Evolutionary conservation across 352 stramenopile genomes (phyloP).

Genomic region (Phytophthora sp.): DNA sequence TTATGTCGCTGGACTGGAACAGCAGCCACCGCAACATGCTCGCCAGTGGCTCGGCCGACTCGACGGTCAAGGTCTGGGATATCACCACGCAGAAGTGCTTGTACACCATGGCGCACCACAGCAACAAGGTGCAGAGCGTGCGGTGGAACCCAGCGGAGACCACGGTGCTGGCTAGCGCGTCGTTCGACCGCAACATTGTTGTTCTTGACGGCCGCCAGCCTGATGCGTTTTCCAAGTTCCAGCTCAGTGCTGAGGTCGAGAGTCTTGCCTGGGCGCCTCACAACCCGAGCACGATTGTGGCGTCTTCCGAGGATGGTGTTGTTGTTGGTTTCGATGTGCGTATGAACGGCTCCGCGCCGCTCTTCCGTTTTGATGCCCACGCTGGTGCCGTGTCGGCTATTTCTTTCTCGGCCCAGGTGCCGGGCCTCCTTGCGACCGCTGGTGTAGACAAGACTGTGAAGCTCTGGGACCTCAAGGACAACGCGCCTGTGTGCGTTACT

Average conservation of each 20-base stretch:
- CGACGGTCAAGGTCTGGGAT: conserved; percentile 97
- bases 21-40: conserved; percentile 96
- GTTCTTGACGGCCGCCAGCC: conserved; percentile 94
- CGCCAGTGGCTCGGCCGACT: conserved; percentile 97
- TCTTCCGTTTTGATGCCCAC: conserved; percentile 95
- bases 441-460: conserved; percentile 98
- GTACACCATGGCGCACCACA: conserved; percentile 98
- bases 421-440: conserved; percentile 95
- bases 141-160: conserved; percentile 97
- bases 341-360: conserved; percentile 90
- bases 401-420: conserved; percentile 84
- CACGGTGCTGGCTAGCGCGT: conserved; percentile 95
- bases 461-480: conserved; percentile 94
- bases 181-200: conserved; percentile 95
- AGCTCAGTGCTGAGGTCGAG: conserved; percentile 89
- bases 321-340: conserved; percentile 96
- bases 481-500: conserved; percentile 77
- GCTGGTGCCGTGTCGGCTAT: conserved; percentile 86
- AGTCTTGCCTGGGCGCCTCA: conserved; percentile 95
- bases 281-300: conserved; percentile 92
- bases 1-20: conserved; percentile 99
- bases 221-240: conserved; percentile 82
- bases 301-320: conserved; percentile 94
- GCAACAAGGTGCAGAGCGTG: conserved; percentile 98
- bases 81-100: conserved; percentile 93